Evolutionary conservation across 768 basidiomycete species (phyloP).

Genomic region (Tephrocybe sp.): DNA sequence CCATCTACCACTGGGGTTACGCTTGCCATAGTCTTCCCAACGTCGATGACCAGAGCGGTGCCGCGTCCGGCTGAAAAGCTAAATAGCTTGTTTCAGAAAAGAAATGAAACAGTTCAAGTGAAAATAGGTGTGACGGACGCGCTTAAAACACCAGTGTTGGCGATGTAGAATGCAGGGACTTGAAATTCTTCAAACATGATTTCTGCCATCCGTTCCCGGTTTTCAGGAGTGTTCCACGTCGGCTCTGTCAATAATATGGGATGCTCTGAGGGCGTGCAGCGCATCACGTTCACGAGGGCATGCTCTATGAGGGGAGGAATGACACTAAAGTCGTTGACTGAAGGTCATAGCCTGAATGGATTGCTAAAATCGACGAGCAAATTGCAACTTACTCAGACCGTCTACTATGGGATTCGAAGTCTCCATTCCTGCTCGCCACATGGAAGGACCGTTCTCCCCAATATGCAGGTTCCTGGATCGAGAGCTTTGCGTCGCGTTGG

Average conservation of each 20-base stretch:
- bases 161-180: conserved; percentile 94
- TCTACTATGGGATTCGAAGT: conserved; percentile 80
- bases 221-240: conserved; percentile 93
- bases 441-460: conserved; percentile 83
- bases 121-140: conserved; percentile 53
- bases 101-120: not conserved
- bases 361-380: not conserved
- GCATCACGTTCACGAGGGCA: conserved; percentile 74
- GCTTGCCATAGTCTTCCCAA: conserved; percentile 86
- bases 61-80: conserved; percentile 97
- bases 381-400: conserved; percentile 65
- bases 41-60: conserved; percentile 93
- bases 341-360: not conserved
- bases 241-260: conserved; percentile 93
- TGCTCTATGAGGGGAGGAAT: conserved; percentile 70
- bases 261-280: conserved; percentile 76
- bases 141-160: conserved; percentile 90
- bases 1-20: conserved; percentile 97
- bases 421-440: conserved; percentile 92
- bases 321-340: conserved; percentile 77
- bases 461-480: conserved; percentile 66
- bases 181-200: conserved; percentile 97
- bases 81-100: conserved; percentile 2
- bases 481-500: conserved; percentile 27
- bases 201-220: conserved; percentile 93